phyloP scores from a whole-genome alignment of 371 early-diverging fungal genomes.

The Funneliformis caledonium region DNA sequence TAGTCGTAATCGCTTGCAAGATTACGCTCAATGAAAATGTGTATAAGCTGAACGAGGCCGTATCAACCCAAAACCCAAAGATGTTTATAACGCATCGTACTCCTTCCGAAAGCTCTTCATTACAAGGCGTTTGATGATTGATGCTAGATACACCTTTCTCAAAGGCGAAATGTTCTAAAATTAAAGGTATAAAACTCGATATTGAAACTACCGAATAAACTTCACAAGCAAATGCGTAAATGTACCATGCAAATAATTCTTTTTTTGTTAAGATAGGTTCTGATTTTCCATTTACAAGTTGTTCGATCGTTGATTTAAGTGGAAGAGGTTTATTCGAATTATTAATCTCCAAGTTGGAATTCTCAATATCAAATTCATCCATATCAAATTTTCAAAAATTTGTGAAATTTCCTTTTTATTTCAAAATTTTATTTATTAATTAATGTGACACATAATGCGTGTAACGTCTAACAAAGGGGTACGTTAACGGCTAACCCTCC shows the following conservation, averaged over 20 bases:
- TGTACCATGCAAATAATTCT: slow-evolving; percentile 29
- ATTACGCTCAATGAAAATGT: slow-evolving; percentile 58
- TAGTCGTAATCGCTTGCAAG: slow-evolving; percentile 65
- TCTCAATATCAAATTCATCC: background rate
- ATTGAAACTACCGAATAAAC: slow-evolving; percentile 47
- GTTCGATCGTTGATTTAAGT: background rate
- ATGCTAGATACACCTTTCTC: slow-evolving; percentile 43
- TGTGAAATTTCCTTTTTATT: background rate
- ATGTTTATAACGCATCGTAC: slow-evolving; percentile 48
- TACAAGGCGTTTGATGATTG: slow-evolving; percentile 43
- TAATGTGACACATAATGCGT: background rate
- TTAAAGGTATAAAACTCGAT: slow-evolving; percentile 52
- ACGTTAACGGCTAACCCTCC: slow-evolving; percentile 93
- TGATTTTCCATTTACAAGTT: background rate
- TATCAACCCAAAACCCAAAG: slow-evolving; percentile 50
- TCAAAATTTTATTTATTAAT: background rate
- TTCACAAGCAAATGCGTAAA: slow-evolving; percentile 33
- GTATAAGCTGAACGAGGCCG: slow-evolving; percentile 60
- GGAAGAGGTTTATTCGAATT: background rate
- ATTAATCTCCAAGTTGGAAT: background rate
- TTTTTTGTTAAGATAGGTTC: slow-evolving; percentile 29
- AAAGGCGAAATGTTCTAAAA: slow-evolving; percentile 53
- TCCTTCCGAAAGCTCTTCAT: slow-evolving; percentile 50
- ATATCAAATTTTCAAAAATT: background rate
- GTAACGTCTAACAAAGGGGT: slow-evolving; percentile 70